Base-by-base conservation (phyloP, 345 rosid species). In the Arabidopsis thaliana region DNA sequence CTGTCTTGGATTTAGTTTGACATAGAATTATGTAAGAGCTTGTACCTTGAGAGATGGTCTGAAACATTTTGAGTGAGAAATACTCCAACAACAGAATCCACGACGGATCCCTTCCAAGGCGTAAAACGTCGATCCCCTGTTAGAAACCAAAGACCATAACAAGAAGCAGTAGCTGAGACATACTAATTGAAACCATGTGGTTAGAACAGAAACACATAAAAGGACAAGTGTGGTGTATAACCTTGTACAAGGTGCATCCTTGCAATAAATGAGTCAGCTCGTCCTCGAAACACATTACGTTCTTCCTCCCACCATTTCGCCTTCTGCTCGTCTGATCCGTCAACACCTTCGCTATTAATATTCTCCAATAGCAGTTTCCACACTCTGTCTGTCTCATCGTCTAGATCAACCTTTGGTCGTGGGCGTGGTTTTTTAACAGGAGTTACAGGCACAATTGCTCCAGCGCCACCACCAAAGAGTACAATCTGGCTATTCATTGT, bases 181-280 rank as follows among this genome's bases (percentile, higher is more conserved):
- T 50, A 66, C 51, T 37, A 40, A 23, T 7, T 22, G 2, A 20
- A 48, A 66, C 23, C 4, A 9, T 37, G n/a, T 32, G 34, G 45
- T 46, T 45, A 9, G 23, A 49, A 65, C 45, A 20, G 33, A 65
- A 65, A 48, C 42, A 1, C 3, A 7, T 2, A 16, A 9, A 7
- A 48, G 41, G 56, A 48, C 33, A 56, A 11, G 51, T 60, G 59
- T n/a, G 32, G 41, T 45, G 51, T 44, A 25, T 32, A 83, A 95
- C 99, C 99, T 90, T 95, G 99, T 32, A 95, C 93, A 59, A 92
- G 97, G 83, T 89, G 99, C 99, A 95, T 95, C 50, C 94, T 84
- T 25, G 96, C 96, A 68, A 95, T 90, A 67, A 95, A 95, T 8
- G 98, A 89, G 69, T 90, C 89, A 7, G 88, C 88, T 66, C 99